phyloP scores from a whole-genome alignment of 2,329 filamentous ascomycete species.

The Neurospora crassa region DNA sequence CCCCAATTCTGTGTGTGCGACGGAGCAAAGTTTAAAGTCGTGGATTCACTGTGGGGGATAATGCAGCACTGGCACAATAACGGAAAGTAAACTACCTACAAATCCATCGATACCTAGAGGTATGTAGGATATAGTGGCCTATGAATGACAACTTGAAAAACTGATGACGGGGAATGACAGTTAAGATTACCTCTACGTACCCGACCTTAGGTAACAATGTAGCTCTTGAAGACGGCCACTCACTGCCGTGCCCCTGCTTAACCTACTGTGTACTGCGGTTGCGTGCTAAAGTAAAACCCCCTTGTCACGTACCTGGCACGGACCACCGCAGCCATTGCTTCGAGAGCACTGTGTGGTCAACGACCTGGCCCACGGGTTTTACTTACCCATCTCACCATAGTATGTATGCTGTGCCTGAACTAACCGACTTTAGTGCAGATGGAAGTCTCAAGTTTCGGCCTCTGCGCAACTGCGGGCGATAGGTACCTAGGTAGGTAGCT shows the following conservation, averaged over 20 bases:
- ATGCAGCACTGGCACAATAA: background rate
- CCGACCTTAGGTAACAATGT: background rate
- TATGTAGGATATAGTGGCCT: no score
- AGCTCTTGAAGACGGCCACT: background rate
- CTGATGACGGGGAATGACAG: background rate
- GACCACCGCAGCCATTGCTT: no score
- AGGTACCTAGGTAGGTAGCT: background rate
- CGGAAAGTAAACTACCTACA: no score
- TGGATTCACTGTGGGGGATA: background rate
- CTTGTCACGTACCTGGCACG: no score
- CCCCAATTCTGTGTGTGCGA: background rate
- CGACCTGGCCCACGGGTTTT: no score
- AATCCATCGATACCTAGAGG: no score
- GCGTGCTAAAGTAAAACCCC: no score
- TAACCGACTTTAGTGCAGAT: background rate
- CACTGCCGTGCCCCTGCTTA: background rate
- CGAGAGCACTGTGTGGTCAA: no score
- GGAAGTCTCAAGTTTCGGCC: background rate
- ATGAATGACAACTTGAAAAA: background rate
- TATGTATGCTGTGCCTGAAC: background rate
- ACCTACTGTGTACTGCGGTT: no score
- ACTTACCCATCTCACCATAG: no score
- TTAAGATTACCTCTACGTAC: background rate
- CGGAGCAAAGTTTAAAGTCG: background rate
- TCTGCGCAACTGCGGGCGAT: background rate